phyloP scores from a whole-genome alignment of 768 basidiomycete genomes.

The Dentipellis sp. region DNA sequence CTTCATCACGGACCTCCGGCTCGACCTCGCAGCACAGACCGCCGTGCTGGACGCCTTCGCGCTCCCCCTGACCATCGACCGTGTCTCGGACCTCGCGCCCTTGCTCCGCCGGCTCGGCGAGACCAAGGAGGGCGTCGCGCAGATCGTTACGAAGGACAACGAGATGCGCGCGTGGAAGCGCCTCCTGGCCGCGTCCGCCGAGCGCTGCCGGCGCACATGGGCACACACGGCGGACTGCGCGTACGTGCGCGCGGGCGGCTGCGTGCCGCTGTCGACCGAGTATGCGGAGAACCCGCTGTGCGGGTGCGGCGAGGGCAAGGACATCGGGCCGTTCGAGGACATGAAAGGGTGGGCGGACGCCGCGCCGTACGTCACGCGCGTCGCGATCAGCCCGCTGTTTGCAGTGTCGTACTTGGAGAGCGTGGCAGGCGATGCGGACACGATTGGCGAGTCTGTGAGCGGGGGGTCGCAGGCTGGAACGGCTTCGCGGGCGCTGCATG shows the following conservation, averaged over 20 bases:
- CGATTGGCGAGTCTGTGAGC: background rate
- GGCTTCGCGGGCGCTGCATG: background rate
- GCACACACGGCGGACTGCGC: conserved; percentile 38
- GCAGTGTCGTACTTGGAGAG: conserved; percentile 40
- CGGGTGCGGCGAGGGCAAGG: conserved; percentile 42
- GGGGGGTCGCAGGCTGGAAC: background rate
- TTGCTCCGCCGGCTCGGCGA: background rate
- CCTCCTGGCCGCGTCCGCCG: conserved; percentile 39
- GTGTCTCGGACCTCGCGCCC: background rate
- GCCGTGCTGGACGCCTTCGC: conserved; percentile 41
- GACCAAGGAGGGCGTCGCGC: background rate
- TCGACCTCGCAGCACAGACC: conserved; percentile 41
- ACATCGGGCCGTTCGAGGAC: conserved; percentile 28
- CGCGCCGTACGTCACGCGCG: conserved; percentile 35
- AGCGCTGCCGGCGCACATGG: conserved; percentile 45
- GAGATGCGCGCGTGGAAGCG: conserved; percentile 40
- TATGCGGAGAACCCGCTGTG: conserved; percentile 36
- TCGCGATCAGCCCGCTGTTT: conserved; percentile 47
- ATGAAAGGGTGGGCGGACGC: conserved; percentile 28
- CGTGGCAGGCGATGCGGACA: conserved; percentile 15
- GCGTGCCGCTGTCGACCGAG: conserved; percentile 30
- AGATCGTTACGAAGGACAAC: conserved; percentile 18
- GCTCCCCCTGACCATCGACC: conserved; percentile 26
- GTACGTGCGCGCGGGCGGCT: conserved; percentile 24
- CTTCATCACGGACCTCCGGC: conserved; percentile 35